These are phyloP conservation scores for Syncephalastrum monosporum DNA, from an alignment of 371 early-diverging fungal genomes.

Conservation along the genomic window DNA sequence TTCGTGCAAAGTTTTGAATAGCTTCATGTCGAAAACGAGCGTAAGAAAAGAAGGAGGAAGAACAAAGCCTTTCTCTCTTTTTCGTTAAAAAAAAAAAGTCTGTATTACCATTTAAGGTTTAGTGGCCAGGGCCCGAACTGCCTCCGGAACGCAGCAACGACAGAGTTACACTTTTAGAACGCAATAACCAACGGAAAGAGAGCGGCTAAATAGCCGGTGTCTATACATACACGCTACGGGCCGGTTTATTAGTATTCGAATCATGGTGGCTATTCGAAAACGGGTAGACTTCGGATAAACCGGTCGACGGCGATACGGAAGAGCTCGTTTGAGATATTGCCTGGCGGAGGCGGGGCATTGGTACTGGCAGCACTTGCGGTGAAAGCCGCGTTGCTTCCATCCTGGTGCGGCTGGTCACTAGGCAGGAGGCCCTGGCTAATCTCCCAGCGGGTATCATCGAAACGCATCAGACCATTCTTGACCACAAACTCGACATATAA, in stretches of 20 bases:
- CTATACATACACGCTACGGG: background rate
- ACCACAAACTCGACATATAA: conserved; percentile 92
- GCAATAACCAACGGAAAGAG: background rate
- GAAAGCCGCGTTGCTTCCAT: conserved; percentile 3
- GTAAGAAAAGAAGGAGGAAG: conserved; percentile 2
- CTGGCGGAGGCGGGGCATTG: conserved; percentile 33
- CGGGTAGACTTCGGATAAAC: conserved; percentile 65
- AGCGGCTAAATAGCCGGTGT: background rate
- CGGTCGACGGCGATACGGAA: conserved; percentile 68
- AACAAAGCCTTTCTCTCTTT: background rate
- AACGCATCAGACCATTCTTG: conserved; percentile 71
- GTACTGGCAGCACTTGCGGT: conserved; percentile 9
- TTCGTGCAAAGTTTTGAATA: conserved; percentile 66
- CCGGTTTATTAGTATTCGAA: background rate
- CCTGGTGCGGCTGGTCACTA: conserved; percentile 18
- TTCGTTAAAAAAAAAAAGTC: background rate
- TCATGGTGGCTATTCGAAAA: conserved; percentile 33
- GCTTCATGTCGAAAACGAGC: conserved; percentile 53
- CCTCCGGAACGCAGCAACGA: background rate
- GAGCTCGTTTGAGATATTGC: conserved; percentile 69
- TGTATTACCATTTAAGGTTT: conserved; percentile 1
- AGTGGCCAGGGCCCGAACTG: background rate
- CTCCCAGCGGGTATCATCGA: conserved; percentile 56
- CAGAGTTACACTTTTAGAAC: background rate
- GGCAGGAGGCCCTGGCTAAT: conserved; percentile 41